Conservation (phyloP, 1,139 yeast genomes). For the Geotrichum siamense region DNA sequence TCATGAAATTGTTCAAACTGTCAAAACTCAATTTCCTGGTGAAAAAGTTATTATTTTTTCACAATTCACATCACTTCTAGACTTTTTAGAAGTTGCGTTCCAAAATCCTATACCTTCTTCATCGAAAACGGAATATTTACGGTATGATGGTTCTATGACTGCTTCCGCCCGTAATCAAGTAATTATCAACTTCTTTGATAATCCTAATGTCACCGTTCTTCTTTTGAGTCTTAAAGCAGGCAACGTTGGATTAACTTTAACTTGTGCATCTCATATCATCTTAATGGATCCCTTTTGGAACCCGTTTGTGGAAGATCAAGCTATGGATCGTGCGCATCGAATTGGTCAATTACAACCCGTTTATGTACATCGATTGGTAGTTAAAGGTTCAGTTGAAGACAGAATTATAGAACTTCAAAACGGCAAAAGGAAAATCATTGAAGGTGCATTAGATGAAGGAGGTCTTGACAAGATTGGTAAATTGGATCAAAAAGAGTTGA, state of each 20-base stretch:
- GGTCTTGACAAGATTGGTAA: slow-evolving; percentile 59
- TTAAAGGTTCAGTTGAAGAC: slow-evolving; percentile 70
- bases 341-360: slow-evolving; percentile 82
- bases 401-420: slow-evolving; percentile 73
- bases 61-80: slow-evolving; percentile 76
- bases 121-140: slow-evolving; percentile 35
- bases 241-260: slow-evolving; percentile 83
- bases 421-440: slow-evolving; percentile 65
- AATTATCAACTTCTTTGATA: slow-evolving; percentile 58
- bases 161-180: slow-evolving; percentile 56
- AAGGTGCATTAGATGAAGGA: slow-evolving; percentile 72
- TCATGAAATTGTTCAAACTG: slow-evolving; percentile 40
- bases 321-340: slow-evolving; percentile 90
- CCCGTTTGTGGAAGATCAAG: slow-evolving; percentile 93
- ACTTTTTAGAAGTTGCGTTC: slow-evolving; percentile 55
- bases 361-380: slow-evolving; percentile 62
- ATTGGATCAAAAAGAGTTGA: slow-evolving; percentile 64
- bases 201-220: slow-evolving; percentile 46
- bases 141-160: slow-evolving; percentile 80
- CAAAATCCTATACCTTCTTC: slow-evolving; percentile 28
- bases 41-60: slow-evolving; percentile 76
- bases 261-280: slow-evolving; percentile 88
- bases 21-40: slow-evolving; percentile 40
- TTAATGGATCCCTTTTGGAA: slow-evolving; percentile 96
- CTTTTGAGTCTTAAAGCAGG: slow-evolving; percentile 83